Evolutionary conservation across 2,329 filamentous ascomycete species (phyloP).

Genomic region (Neofusicoccum umdonicola): DNA sequence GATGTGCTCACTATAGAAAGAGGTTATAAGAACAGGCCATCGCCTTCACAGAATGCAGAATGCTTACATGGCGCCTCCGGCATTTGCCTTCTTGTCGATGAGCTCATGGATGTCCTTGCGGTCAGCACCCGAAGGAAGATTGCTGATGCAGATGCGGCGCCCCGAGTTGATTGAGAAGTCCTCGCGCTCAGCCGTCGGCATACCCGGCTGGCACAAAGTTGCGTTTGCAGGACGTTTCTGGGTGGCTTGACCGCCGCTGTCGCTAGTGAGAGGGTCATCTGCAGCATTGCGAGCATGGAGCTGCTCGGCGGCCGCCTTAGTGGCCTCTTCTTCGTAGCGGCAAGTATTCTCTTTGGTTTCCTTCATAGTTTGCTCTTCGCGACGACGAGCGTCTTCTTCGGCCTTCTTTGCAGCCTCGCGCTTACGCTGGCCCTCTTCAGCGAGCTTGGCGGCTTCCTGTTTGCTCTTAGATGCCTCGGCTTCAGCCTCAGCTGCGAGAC

Average conservation of each 20-base stretch:
- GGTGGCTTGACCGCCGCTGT: background rate
- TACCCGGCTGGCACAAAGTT: background rate
- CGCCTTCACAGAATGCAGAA: background rate
- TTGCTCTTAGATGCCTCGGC: background rate
- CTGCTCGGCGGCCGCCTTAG: background rate
- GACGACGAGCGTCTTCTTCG: background rate
- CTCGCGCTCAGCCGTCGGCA: background rate
- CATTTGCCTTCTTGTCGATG: background rate
- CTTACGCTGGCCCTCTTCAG: background rate
- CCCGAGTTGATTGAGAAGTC: background rate
- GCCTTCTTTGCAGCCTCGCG: background rate
- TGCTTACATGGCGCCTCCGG: background rate
- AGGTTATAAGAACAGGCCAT: background rate
- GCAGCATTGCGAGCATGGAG: too few relatives aligned
- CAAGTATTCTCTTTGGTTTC: background rate
- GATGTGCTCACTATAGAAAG: background rate
- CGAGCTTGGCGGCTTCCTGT: background rate
- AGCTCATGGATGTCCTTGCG: background rate
- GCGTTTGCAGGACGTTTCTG: background rate
- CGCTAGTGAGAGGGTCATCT: background rate
- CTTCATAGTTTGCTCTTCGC: background rate
- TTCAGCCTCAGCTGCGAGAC: background rate
- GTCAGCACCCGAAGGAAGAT: background rate
- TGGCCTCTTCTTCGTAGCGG: background rate
- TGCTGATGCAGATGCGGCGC: conserved; percentile 15